Base-by-base conservation (phyloP, 1,284 basidiomycete genomes). In the Spongiforma sp. region DNA sequence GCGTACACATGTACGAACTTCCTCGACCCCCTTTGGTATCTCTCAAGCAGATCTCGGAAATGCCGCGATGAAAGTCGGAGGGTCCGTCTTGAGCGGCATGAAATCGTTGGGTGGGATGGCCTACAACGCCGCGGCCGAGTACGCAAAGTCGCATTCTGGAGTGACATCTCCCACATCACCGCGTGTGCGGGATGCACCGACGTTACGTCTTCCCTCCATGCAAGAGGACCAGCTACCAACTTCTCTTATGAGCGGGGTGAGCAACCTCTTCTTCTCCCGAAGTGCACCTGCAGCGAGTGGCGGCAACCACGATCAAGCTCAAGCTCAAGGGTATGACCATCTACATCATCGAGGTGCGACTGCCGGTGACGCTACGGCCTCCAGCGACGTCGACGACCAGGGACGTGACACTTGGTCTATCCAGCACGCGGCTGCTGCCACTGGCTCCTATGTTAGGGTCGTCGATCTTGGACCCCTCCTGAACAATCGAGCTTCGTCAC, bases 41-140 rank as follows among this genome's bases (percentile, higher is more conserved):
- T 68, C 79, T 4, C 82, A 82, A 61, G 78, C 81, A 1, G 87
- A 89, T 54, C 71, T 89, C 2, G 83, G 86, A 28, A 81, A 75
- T 65, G 82, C 85, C 5, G 88, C 88, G 8, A 69, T 85, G 60
- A 87, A 83, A 68, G 82, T 88, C 5, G 88, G 89, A 48, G 87
- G 86, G 34, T 85, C 80, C 28, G 82, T 90, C 14, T 74, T 90
- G 59, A 87, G 82, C 67, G 87, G 90, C 37, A 84, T 91, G 84
- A 85, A 83, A 72, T 82, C 83, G 8, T 72, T 91, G 6, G 86
- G 90, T 1, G 88, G 88, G n/a, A 78, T 87, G 69, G 89, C 89
- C 1, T 82, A 83, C 54, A 82, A 83, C 46, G 87, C 86, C 39
- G 86, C 81, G n/a, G 68, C 77, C 28, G 71, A 77, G 53, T 76